phyloP scores from a whole-genome alignment of 148 eudicot species.

The Cornus suecica region DNA sequence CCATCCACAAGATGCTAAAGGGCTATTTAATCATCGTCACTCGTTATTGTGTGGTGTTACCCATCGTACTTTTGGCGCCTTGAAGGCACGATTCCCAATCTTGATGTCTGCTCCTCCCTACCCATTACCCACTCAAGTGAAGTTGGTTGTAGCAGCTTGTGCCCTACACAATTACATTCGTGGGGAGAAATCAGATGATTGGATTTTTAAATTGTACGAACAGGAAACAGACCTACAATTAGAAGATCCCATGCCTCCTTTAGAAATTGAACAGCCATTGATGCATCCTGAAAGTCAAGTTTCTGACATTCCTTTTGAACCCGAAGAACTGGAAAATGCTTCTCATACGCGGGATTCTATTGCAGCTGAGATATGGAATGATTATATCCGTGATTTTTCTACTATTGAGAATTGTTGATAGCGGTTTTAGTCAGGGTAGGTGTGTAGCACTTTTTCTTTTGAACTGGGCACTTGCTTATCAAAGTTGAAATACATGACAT shows the following conservation, averaged over 20 bases:
- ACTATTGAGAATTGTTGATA: background rate
- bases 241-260: slow-evolving; percentile 26
- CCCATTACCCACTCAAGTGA: slow-evolving; percentile 37
- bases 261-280: slow-evolving; percentile 13
- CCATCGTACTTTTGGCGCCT: slow-evolving; percentile 29
- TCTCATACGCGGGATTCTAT: slow-evolving; percentile 29
- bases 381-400: slow-evolving; percentile 27
- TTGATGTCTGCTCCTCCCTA: slow-evolving; percentile 34
- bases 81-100: slow-evolving; percentile 38
- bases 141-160: slow-evolving; percentile 38
- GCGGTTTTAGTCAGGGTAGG: background rate
- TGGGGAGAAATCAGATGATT: slow-evolving; percentile 27
- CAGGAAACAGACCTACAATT: slow-evolving; percentile 16
- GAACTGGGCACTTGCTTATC: background rate
- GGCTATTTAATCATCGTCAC: slow-evolving; percentile 35
- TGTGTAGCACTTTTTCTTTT: background rate
- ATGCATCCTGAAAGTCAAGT: slow-evolving; percentile 11
- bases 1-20: slow-evolving; percentile 29
- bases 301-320: slow-evolving; percentile 20
- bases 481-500: background rate
- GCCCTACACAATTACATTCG: slow-evolving; percentile 40
- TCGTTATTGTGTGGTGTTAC: slow-evolving; percentile 22
- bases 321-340: slow-evolving; percentile 25
- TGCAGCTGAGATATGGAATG: slow-evolving; percentile 42
- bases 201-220: slow-evolving; percentile 30